Evolutionary conservation across 805 yeast species (phyloP), one percentile per base, ranked within the genome.

Genomic region (Jamesozyma lodderae): DNA sequence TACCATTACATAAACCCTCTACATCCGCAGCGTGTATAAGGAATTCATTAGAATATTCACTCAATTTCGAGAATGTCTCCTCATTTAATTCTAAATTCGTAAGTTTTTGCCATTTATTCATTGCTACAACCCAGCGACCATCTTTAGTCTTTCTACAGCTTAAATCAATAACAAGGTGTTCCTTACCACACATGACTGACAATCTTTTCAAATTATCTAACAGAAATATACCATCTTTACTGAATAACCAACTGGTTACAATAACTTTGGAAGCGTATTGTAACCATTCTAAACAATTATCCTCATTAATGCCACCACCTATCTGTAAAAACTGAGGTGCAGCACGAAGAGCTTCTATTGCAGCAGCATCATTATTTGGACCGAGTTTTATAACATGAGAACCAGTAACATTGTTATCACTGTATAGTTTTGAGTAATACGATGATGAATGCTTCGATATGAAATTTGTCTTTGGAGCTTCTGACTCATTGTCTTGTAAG

Each of bases 21-120:
- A 92, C 97, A 60, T 92, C 98, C 0, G 98, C 99, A 3, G 98
- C 98, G 63, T 92, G 99, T 14, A 92, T 80, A 38, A 92, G 64
- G 53, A 90, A 84, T 62, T 92, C 98, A 46, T 76, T 72, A 51
- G 96, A 85, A 61, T 80, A 84, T 35, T 66, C 40, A 7, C 79
- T 62, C 28, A 92, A 68, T 33, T 60, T 43, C 4, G 50, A 55
- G 42, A 92, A 71, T 20, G 81, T 71, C 19, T 70, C 72, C 35
- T 60, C 57, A 35, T 66, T 67, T 38, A 92, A 66, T 39, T 64
- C 70, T 32, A 78, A 69, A 28, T 70, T 70, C 0, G 99, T 92
- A 21, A 88, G 61, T 0, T 88, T 82, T 58, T 88, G 96, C 99
- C 99, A 92, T 60, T 87, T 82, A 62, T 92, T 88, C 77, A 87